Evolutionary conservation across 2,329 filamentous ascomycete species (phyloP).

Genomic region (Dichotomopilus funicola): DNA sequence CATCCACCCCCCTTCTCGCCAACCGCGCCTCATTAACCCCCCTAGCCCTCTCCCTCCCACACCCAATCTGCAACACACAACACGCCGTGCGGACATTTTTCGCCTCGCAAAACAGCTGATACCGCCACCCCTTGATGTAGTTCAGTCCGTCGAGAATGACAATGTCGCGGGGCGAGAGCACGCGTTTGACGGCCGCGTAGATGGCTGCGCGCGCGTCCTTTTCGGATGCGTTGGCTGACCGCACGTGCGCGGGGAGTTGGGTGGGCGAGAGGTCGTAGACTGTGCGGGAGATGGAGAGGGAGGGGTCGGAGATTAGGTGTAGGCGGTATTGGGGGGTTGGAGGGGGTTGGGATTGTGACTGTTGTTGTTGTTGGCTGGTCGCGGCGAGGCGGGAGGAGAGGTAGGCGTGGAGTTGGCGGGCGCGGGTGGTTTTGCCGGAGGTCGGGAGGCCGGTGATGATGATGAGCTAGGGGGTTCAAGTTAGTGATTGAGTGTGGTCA

Average conservation of each 20-base stretch:
- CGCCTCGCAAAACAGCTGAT: conserved; percentile 78
- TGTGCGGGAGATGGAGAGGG: conserved; percentile 59
- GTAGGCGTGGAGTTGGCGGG: conserved; percentile 58
- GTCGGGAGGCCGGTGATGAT: conserved; percentile 61
- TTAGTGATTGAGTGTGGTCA: background rate
- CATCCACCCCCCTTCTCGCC: conserved; percentile 24
- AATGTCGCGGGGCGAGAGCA: conserved; percentile 64
- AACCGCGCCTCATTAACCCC: conserved; percentile 56
- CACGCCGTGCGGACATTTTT: conserved; percentile 71
- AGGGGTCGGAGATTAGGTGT: conserved; percentile 68
- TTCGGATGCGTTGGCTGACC: conserved; percentile 67
- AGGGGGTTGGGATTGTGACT: background rate
- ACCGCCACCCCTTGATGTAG: conserved; percentile 87
- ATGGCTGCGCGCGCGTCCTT: conserved; percentile 74
- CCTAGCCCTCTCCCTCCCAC: conserved; percentile 44
- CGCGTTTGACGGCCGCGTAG: conserved; percentile 72
- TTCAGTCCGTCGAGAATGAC: conserved; percentile 76
- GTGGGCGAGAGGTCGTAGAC: conserved; percentile 61
- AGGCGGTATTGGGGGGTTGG: conserved; percentile 46
- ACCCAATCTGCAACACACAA: conserved; percentile 64
- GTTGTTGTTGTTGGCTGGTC: background rate
- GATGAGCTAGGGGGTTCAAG: conserved; percentile 45
- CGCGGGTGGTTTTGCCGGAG: conserved; percentile 62
- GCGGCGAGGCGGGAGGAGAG: conserved; percentile 52
- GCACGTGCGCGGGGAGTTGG: conserved; percentile 49